phyloP scores from a whole-genome alignment of 768 basidiomycete genomes.

The Basidioascus undulatus region DNA sequence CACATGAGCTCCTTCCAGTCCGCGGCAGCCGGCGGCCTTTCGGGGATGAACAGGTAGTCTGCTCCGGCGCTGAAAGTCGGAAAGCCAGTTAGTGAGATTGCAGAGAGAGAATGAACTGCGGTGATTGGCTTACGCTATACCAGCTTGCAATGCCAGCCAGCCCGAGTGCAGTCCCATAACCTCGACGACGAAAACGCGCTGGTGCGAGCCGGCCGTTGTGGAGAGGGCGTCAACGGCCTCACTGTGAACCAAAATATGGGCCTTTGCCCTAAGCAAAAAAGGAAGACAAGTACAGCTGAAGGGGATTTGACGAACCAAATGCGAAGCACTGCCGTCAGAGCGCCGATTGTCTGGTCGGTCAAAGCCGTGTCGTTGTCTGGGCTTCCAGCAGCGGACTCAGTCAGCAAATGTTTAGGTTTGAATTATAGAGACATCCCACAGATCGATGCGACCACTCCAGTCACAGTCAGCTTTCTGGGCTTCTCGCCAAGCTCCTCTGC shows the following conservation, averaged over 20 bases:
- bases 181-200: constrained; percentile 88
- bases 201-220: constrained; percentile 85
- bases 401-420: no score
- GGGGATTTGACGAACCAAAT: no score
- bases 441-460: no score
- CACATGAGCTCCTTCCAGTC: constrained; percentile 91
- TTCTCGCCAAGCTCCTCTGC: no score
- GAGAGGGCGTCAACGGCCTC: constrained; percentile 97
- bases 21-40: constrained; percentile 49
- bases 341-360: constrained; percentile 91
- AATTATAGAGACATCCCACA: no score
- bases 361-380: constrained; percentile 99
- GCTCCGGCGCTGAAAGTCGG: constrained; percentile 49
- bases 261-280: no score
- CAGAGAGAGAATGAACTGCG: no score
- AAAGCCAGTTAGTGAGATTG: no score
- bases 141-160: constrained; percentile 88
- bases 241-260: no score
- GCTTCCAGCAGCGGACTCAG: constrained; percentile 83
- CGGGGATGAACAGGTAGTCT: constrained; percentile 94
- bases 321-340: no score
- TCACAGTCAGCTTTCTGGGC: no score
- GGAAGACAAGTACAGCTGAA: no score
- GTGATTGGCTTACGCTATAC: constrained; percentile 41
- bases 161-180: constrained; percentile 99